A percentile compares a stretch with the other conserved stretches of the same genome.
These are phyloP conservation scores for Aspergillus sp. DNA, from an alignment of 2,329 filamentous ascomycete species.

Conservation along the genomic window DNA sequence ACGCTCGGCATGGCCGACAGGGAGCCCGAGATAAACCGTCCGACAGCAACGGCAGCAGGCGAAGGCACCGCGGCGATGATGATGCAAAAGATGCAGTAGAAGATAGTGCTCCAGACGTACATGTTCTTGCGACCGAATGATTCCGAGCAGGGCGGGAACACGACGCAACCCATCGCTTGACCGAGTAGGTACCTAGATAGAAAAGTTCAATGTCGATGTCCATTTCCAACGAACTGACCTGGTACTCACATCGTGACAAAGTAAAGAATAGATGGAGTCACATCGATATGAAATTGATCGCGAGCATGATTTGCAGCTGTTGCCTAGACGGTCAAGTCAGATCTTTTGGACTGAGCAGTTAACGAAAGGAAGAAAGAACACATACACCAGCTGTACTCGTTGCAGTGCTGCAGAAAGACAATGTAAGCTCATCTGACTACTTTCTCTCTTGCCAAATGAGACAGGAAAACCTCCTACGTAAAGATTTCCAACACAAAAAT, in stretches of 20 bases:
- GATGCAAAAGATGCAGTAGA: constrained; percentile 36
- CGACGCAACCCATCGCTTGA: constrained; percentile 27
- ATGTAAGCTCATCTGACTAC: no score
- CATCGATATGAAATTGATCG: no score
- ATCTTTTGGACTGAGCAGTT: no score
- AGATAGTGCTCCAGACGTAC: constrained; percentile 27
- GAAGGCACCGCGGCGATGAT: constrained; percentile 22
- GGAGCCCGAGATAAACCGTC: constrained; percentile 44
- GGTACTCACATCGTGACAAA: constrained; percentile 20
- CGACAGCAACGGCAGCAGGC: constrained; percentile 34
- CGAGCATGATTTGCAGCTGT: no score
- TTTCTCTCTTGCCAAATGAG: no score
- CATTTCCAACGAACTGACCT: neutral
- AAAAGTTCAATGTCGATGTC: neutral
- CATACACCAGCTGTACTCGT: no score
- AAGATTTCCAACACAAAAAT: no score
- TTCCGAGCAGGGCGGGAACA: constrained; percentile 34
- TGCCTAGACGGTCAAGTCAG: no score
- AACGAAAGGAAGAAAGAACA: no score
- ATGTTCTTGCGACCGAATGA: constrained; percentile 31
- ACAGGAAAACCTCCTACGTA: no score
- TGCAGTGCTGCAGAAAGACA: no score
- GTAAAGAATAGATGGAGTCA: constrained; percentile 11
- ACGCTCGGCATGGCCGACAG: constrained; percentile 48
- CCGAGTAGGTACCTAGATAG: constrained; percentile 26